These are phyloP conservation scores for Santalum album DNA, from an alignment of 164 flowering plant genomes.

Conservation along the genomic window DNA sequence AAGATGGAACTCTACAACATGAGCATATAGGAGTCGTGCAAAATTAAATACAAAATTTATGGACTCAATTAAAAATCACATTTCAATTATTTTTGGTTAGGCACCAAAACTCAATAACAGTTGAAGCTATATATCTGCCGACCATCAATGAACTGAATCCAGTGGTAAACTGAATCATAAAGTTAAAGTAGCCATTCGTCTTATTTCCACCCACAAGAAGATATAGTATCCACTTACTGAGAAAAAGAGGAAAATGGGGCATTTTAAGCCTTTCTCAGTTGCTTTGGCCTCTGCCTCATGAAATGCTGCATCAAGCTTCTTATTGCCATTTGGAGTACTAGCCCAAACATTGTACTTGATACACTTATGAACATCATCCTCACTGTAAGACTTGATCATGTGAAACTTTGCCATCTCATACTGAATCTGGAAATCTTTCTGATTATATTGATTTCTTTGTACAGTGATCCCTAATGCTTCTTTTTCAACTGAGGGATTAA, in stretches of 20 bases:
- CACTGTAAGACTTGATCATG: constrained; percentile 77
- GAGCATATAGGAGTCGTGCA: too few species aligned
- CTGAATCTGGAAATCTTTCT: constrained; percentile 43
- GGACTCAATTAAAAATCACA: too few species aligned
- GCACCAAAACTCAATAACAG: too few species aligned
- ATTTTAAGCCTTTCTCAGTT: constrained; percentile 26
- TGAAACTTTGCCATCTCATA: constrained; percentile 69
- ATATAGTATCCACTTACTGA: constrained; percentile 45
- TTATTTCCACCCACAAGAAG: too few species aligned
- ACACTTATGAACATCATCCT: constrained; percentile 74
- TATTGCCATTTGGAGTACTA: constrained; percentile 76
- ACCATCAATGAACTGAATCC: too few species aligned
- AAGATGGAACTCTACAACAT: too few species aligned
- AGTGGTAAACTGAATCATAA: too few species aligned
- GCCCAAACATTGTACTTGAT: constrained; percentile 85
- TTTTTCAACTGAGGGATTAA: constrained; percentile 19
- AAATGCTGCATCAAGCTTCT: constrained; percentile 70
- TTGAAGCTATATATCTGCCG: too few species aligned
- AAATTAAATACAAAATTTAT: too few species aligned
- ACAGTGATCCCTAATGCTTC: constrained; percentile 22
- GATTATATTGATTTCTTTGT: constrained; percentile 49
- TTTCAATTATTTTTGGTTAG: too few species aligned
- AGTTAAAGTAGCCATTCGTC: too few species aligned
- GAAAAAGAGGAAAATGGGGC: constrained; percentile 81
- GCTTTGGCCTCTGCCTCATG: constrained; percentile 39